These are phyloP conservation scores for Venturia effusa DNA, from an alignment of 2,329 filamentous ascomycete genomes.

Conservation along the genomic window DNA sequence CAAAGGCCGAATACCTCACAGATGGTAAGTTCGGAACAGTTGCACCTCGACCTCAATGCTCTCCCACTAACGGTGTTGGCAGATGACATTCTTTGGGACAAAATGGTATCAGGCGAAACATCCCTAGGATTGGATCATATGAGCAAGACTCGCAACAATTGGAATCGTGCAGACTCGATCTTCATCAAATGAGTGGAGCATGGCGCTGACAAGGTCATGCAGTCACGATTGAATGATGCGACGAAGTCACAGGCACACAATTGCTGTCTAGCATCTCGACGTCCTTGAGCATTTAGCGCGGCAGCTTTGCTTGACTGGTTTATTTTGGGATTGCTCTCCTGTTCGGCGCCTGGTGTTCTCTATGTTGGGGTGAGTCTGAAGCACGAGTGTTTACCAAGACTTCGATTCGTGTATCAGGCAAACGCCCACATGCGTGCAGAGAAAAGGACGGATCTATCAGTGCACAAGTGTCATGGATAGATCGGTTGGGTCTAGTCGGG, in stretches of 20 bases:
- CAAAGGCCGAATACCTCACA: slow-evolving; percentile 70
- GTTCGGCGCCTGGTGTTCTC: background rate
- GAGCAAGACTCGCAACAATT: slow-evolving; percentile 49
- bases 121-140: slow-evolving; percentile 48
- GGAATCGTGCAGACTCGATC: slow-evolving; percentile 50
- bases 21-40: slow-evolving; percentile 55
- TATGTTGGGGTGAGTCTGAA: background rate
- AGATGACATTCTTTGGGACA: slow-evolving; percentile 38
- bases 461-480: background rate
- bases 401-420: background rate
- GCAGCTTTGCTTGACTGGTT: background rate
- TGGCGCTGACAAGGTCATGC: background rate
- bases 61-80: slow-evolving; percentile 13
- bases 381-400: background rate
- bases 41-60: background rate
- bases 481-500: background rate
- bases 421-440: background rate
- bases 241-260: background rate
- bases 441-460: no score
- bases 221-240: background rate
- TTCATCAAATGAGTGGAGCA: slow-evolving; percentile 44
- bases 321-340: background rate
- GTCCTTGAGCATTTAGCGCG: background rate
- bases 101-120: slow-evolving; percentile 28
- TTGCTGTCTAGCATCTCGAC: background rate